Evolutionary conservation across 1,284 basidiomycete genomes (phyloP).

Genomic region (Ceratobasidium sp.): DNA sequence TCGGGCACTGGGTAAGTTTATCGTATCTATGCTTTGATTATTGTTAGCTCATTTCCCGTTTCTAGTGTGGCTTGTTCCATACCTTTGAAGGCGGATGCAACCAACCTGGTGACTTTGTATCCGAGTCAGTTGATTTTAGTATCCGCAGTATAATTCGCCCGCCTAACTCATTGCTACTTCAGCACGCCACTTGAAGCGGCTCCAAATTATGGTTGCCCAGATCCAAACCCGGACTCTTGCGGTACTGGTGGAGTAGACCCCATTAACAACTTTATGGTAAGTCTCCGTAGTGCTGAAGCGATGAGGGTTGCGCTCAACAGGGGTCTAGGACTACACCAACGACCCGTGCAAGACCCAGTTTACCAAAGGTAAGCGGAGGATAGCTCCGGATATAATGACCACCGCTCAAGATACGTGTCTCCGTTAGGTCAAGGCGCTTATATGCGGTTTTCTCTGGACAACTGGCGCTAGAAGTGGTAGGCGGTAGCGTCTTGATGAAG

Average conservation of each 20-base stretch:
- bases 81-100: constrained; percentile 14
- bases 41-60: too few relatives aligned
- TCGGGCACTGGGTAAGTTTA: too few relatives aligned
- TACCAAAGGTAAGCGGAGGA: not conserved
- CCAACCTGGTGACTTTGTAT: not conserved
- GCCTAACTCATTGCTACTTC: not conserved
- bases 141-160: too few relatives aligned
- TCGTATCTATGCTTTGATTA: too few relatives aligned
- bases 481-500: too few relatives aligned
- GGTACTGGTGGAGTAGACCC: not conserved
- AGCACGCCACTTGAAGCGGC: not conserved
- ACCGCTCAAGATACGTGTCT: not conserved
- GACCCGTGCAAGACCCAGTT: constrained; percentile 7
- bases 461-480: too few relatives aligned
- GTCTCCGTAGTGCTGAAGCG: not conserved
- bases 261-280: constrained; percentile 9
- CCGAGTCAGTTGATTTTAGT: not conserved
- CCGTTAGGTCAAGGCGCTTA: too few relatives aligned
- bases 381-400: not conserved
- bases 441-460: too few relatives aligned
- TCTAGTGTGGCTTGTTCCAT: constrained; percentile 1
- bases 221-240: not conserved
- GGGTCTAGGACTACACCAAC: not conserved
- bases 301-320: not conserved
- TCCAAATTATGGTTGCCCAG: not conserved